These are phyloP conservation scores for Tetrapisispora namnaoensis DNA, from an alignment of 805 yeast genomes.

Conservation along the genomic window DNA sequence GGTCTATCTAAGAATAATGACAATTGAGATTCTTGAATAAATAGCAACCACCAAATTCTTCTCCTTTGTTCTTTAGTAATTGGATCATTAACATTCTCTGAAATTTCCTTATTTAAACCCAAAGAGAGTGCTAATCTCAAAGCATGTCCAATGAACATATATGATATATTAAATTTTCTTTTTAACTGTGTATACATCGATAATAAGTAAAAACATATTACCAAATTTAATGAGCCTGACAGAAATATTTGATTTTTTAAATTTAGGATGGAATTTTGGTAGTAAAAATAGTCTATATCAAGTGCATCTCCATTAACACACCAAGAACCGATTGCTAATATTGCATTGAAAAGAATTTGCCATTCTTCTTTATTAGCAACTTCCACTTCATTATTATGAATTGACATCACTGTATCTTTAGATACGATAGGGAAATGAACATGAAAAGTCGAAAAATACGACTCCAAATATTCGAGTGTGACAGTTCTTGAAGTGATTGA, in stretches of 20 bases:
- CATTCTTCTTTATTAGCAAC: conserved; percentile 37
- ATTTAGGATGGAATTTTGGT: conserved; percentile 40
- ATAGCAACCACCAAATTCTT: conserved; percentile 61
- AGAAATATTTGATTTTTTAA: conserved; percentile 43
- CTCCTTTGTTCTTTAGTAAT: conserved; percentile 42
- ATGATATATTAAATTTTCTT: conserved; percentile 57
- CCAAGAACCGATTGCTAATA: conserved; percentile 63
- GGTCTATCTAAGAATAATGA: conserved; percentile 61
- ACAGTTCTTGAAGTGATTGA: conserved; percentile 9
- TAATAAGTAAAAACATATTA: conserved; percentile 43
- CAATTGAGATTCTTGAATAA: conserved; percentile 53
- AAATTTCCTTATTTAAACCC: conserved; percentile 48
- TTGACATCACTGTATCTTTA: conserved; percentile 41
- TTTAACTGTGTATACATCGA: conserved; percentile 56
- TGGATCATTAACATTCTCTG: conserved; percentile 6
- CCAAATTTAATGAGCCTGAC: conserved; percentile 46
- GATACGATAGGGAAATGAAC: conserved; percentile 53
- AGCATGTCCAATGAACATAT: conserved; percentile 58
- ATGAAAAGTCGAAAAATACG: conserved; percentile 52
- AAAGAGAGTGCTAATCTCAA: conserved; percentile 57
- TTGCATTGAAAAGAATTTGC: conserved; percentile 46
- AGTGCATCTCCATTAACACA: conserved; percentile 45
- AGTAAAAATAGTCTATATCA: conserved; percentile 45
- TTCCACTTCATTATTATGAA: conserved; percentile 33
- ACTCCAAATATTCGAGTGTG: conserved; percentile 31